Evolutionary conservation across 2,329 filamentous ascomycete species (phyloP), one percentile per base, ranked within the genome.

Genomic region (Exophiala phaeomuriformis): DNA sequence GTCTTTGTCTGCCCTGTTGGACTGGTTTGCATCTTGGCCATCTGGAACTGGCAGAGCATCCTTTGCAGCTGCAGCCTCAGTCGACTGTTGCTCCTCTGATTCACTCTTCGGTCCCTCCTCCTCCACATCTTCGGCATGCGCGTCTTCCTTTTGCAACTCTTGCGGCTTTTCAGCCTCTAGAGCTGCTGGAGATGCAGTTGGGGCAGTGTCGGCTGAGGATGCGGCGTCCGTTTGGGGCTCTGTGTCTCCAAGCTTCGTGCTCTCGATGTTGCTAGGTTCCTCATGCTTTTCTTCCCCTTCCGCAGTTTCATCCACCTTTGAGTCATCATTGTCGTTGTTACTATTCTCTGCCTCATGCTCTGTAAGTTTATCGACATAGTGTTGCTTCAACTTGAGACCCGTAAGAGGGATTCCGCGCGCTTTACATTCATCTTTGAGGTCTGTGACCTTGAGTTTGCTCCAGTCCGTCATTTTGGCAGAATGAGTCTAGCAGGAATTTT

Each of bases 341-440:
- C 6, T 41, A 47, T 52, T 50, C n/a, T 39, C 39, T 32, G 51
- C 47, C 40, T 61, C 63, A n/a, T 57, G 51, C 54, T 76, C 72
- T 8, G 74, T 66, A 43, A 91, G 71, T 55, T 84, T 80, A 56
- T 84, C 78, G 52, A 90, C 76, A 44, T 90, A 70, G 30, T 75
- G 68, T 47, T 74, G 78, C 55, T 85, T 86, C 28, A 82, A 77
- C 67, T 90, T 87, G 49, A 89, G 76, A 5, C 87, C 87, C 28
- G 80, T 79, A 57, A 82, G 79, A 4, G 82, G 73, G 37, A 90
- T 78, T n/a, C 83, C 82, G 59, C 86, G 80, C 54, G 75, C 76
- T 70, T 87, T 89, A 40, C 90, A 77, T 73, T 90, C 85, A 27
- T 81, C 80, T 69, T 84, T 86, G 54, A 91, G 77, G 64, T 90